A percentile compares a stretch with the other conserved stretches of the same genome.
Conservation (phyloP, 768 basidiomycete genomes). For the Suillus weaverae region DNA sequence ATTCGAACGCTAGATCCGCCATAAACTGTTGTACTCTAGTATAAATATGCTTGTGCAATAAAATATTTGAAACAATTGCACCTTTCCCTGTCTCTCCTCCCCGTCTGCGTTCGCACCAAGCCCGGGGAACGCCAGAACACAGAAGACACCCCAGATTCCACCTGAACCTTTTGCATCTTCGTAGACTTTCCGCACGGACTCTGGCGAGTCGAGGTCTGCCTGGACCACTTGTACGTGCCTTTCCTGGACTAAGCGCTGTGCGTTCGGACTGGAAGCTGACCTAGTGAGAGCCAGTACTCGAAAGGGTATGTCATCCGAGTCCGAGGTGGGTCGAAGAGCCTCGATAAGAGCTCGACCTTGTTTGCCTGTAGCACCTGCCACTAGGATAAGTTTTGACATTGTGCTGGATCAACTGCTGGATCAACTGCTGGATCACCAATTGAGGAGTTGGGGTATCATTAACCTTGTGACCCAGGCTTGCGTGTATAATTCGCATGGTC, state of each 20-base stretch:
- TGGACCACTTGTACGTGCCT: conserved; percentile 35
- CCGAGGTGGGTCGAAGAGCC: conserved; percentile 20
- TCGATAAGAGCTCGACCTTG: conserved; percentile 37
- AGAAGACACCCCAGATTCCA: conserved; percentile 41
- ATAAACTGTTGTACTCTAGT: conserved; percentile 24
- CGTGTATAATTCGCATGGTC: background rate
- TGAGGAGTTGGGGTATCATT: background rate
- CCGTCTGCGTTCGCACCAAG: conserved; percentile 40
- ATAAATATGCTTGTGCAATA: background rate
- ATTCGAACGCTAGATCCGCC: conserved; percentile 39
- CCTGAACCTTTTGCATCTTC: conserved; percentile 31
- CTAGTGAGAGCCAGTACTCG: conserved; percentile 40
- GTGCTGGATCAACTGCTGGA: background rate
- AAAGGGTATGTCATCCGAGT: conserved; percentile 20
- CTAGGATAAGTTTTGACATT: conserved; percentile 26
- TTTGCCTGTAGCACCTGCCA: conserved; percentile 39
- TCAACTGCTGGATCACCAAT: background rate
- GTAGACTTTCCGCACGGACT: conserved; percentile 34
- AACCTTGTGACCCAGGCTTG: background rate
- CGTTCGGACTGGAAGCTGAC: conserved; percentile 27
- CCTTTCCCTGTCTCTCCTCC: conserved; percentile 42
- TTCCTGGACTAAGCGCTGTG: conserved; percentile 24
- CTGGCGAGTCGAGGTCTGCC: conserved; percentile 34
- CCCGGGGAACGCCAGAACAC: conserved; percentile 40
- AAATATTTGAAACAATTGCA: conserved; percentile 9